A percentile compares a stretch with the other conserved stretches of the same genome.
phyloP scores from a whole-genome alignment of 2,329 filamentous ascomycete species.

The Plectosphaerella plurivora region DNA sequence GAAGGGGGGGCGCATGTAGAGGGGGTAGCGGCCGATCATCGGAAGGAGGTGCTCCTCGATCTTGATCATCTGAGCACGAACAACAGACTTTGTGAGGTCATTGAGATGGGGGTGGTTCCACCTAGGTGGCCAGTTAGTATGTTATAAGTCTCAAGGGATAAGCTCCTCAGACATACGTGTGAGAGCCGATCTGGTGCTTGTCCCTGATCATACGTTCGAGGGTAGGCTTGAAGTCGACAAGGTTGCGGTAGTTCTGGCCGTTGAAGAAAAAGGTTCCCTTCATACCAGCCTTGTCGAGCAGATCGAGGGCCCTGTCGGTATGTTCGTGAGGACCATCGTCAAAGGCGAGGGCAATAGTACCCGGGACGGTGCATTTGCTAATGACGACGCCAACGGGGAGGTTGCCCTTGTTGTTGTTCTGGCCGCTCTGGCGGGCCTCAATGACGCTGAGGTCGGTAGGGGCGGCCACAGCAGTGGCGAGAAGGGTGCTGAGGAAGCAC shows the following conservation, averaged over 20 bases:
- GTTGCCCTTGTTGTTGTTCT: too few species aligned
- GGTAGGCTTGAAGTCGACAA: background rate
- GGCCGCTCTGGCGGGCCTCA: too few species aligned
- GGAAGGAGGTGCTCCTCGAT: slow-evolving; percentile 39
- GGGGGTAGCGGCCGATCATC: slow-evolving; percentile 33
- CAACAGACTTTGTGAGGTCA: slow-evolving; percentile 25
- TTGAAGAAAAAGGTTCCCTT: slow-evolving; percentile 25
- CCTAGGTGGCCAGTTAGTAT: slow-evolving; percentile 16
- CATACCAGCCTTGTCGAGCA: slow-evolving; percentile 21
- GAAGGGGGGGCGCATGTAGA: slow-evolving; percentile 38
- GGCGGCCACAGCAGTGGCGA: too few species aligned
- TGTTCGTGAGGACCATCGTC: slow-evolving; percentile 39
- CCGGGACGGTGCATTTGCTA: slow-evolving; percentile 22
- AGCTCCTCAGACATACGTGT: slow-evolving; percentile 32
- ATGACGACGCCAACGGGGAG: slow-evolving; percentile 18
- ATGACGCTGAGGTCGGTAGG: too few species aligned
- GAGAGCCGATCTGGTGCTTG: slow-evolving; percentile 3
- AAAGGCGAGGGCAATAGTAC: slow-evolving; percentile 36
- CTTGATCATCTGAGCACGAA: slow-evolving; percentile 32
- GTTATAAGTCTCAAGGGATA: too few species aligned
- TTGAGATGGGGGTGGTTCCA: slow-evolving; percentile 37
- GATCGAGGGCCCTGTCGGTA: slow-evolving; percentile 33
- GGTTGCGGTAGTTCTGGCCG: background rate
- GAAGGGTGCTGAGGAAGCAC: too few species aligned
- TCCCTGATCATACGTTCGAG: background rate